Evolutionary conservation across 1,284 basidiomycete genomes (phyloP), one percentile per base, ranked within the genome.

Genomic region (Austroboletus niveus): DNA sequence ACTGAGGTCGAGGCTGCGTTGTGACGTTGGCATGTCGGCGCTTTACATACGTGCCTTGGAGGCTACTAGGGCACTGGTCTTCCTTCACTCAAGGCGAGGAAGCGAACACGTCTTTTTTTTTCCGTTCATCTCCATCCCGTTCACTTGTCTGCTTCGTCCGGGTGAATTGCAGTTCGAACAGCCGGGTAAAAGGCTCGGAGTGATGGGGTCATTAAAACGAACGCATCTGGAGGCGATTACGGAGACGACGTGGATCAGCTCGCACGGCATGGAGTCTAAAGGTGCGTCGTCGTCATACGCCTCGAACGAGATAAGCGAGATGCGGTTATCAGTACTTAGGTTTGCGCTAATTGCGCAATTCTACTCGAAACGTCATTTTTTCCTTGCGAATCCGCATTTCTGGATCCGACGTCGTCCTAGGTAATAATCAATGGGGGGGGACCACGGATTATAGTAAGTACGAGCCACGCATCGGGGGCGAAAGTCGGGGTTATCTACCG

Each of bases 51-150:
- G 47, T 41, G 55, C 45, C 17, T 27, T 54, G 46, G 55, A 57
- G 38, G 12, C 20, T 36, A 32, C 39, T 32, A 17, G 14, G 44
- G 48, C 14, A 17, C 24, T 43, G 31, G 30, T 46, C n/a, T 27
- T 51, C 35, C 6, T 47, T 22, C 35, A 14, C 35, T 35, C 35
- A 27, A 42, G 57, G 27, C 43, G 53, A 43, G 44, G 17, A 42
- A 44, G 32, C n/a, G 47, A 60, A 31, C 36, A 45, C 24, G n/a
- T 39, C 10, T 34, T 14, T 14, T 9, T 8, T n/a, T 7, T 17
- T 15, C 50, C 42, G 30, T 50, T 51, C 22, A 49, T 49, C 22
- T 49, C 42, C 24, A 27, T 49, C 34, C 47, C 48, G n/a, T 54
- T 54, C 17, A 58, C 44, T 20, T 41, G 35, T 27, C 34, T 32